phyloP scores from a whole-genome alignment of 805 yeast genomes.

The Yamadazyma laniorum region DNA sequence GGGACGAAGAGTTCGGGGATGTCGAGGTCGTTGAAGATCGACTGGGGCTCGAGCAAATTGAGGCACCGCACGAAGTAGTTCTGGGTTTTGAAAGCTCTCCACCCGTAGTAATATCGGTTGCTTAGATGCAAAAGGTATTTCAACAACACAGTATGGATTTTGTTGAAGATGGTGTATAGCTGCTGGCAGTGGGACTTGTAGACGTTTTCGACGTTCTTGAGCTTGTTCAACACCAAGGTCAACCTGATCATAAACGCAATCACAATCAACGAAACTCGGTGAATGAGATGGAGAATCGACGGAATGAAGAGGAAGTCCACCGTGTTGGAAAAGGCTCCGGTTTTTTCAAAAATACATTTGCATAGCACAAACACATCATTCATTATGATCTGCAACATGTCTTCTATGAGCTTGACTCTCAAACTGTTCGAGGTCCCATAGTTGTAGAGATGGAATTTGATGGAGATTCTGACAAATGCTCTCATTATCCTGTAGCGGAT shows the following conservation, averaged over 20 bases:
- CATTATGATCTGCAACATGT: constrained; percentile 2
- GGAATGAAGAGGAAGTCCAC: constrained; percentile 11
- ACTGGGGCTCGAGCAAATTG: constrained; percentile 2
- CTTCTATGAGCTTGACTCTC: constrained; percentile 2
- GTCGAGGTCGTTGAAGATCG: constrained; percentile 3
- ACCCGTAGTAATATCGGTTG: constrained; percentile 7
- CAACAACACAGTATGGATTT: neutral
- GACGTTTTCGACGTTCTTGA: neutral
- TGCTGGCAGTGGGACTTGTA: constrained; percentile 2
- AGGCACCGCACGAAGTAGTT: constrained; percentile 7
- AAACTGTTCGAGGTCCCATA: neutral
- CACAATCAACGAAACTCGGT: constrained; percentile 5
- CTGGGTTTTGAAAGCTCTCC: constrained; percentile 8
- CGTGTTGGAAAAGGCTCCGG: constrained; percentile 1
- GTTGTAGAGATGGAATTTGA: constrained; percentile 10
- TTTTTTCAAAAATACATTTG: constrained; percentile 4
- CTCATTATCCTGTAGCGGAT: constrained; percentile 2
- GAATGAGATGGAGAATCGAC: constrained; percentile 9
- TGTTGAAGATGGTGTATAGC: neutral
- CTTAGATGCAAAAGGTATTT: constrained; percentile 4
- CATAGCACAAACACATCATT: constrained; percentile 4
- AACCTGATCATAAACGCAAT: constrained; percentile 6
- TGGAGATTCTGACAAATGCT: constrained; percentile 1
- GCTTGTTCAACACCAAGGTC: neutral
- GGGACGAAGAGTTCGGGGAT: no score